phyloP scores from a whole-genome alignment of 2,329 filamentous ascomycete species.

The Aspergillus transmontanensis region DNA sequence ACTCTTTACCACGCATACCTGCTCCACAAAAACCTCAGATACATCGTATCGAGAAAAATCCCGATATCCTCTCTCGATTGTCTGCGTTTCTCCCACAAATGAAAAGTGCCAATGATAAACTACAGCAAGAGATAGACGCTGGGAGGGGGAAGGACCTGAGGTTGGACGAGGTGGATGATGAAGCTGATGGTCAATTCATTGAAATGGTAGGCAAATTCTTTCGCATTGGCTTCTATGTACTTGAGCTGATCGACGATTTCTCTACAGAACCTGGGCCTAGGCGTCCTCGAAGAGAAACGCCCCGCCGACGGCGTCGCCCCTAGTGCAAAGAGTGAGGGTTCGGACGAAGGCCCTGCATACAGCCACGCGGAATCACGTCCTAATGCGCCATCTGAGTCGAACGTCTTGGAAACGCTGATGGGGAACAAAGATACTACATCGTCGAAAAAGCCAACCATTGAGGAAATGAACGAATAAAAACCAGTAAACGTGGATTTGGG shows the following conservation, averaged over 20 bases:
- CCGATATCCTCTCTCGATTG: constrained; percentile 39
- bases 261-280: constrained; percentile 45
- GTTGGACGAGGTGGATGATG: constrained; percentile 39
- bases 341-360: constrained; percentile 15
- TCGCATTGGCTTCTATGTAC: neutral
- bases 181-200: constrained; percentile 41
- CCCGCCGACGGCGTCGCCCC: constrained; percentile 16
- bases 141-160: constrained; percentile 33
- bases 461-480: constrained; percentile 36
- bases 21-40: constrained; percentile 40
- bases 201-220: constrained; percentile 42
- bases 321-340: constrained; percentile 23
- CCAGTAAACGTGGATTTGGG: neutral
- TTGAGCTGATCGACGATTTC: neutral
- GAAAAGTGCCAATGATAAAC: constrained; percentile 45
- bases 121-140: constrained; percentile 41
- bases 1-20: constrained; percentile 30
- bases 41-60: constrained; percentile 27
- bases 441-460: constrained; percentile 39
- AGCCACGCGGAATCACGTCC: constrained; percentile 18
- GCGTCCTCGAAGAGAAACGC: constrained; percentile 47
- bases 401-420: constrained; percentile 41
- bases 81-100: constrained; percentile 46
- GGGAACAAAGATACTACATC: constrained; percentile 30
- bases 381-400: constrained; percentile 23